Base-by-base conservation (phyloP, 176 grass and related monocot genomes). In the Zea luxurians region DNA sequence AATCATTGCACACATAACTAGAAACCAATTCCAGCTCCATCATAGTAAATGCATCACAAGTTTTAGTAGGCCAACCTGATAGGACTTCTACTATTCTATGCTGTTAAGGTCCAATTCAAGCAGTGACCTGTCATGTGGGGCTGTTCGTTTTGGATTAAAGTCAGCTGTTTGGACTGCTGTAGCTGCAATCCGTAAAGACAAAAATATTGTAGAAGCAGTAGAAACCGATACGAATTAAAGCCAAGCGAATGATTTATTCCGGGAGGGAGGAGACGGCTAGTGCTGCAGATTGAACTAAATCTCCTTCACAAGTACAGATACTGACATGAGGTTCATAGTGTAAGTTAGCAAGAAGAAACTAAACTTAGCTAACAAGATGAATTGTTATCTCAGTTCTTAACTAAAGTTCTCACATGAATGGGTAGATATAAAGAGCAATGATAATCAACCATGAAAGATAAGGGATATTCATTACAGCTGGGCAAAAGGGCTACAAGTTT, bases 361-460 rank as follows among this genome's bases (percentile, higher is more conserved):
- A 15, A 36, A 61, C 4, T 48, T 47, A 53, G n/a, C 12, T 35
- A 70, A 44, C n/a, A 44, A 16, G 55, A 27, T 40, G 36, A 10
- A 3, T 18, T 35, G 5, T 2, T 74, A 6, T 35, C 13, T 74
- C 13, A 4, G 17, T 4, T 37, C 48, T 72, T 16, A 66, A 11
- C 35, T 81, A 45, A 76, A 75, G 37, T 68, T 5, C 37, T 15
- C 48, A 62, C 1, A 64, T 40, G 43, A 63, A 65, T 27, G 78
- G 44, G 13, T 55, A 68, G 21, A 73, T 73, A 37, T 2, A 38
- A 45, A 21, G 5, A 65, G 10, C 11, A 60, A 20, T 17, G 5
- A 73, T 73, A 83, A 74, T 68, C 10, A 52, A 1, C 43, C 18
- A 87, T 66, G 44, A 44, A 66, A 48, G 20, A 61, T 37, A 6